Percentiles rank a stretch among this genome's conserved stretches.
These are phyloP conservation scores for Discostella stelligeroides DNA, from an alignment of 108 stramenopile species.

Conservation along the genomic window DNA sequence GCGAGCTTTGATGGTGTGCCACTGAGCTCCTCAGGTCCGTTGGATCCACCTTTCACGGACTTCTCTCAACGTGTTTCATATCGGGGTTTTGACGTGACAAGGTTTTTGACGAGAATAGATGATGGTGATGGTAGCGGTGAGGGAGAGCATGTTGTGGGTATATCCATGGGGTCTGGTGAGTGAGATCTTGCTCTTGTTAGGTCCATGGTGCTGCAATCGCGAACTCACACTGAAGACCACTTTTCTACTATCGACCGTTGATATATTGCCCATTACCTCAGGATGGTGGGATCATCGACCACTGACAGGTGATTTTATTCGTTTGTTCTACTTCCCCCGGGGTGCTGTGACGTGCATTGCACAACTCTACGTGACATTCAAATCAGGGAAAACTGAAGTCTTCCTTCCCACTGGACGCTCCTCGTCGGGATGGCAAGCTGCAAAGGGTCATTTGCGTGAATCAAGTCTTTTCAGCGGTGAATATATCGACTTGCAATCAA, in stretches of 20 bases:
- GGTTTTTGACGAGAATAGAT: conserved; percentile 8
- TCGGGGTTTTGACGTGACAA: conserved; percentile 54
- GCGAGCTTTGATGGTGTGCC: conserved; percentile 48
- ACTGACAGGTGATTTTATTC: conserved; percentile 36
- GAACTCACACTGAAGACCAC: no score
- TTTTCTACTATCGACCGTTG: no score
- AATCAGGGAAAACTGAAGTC: conserved; percentile 34
- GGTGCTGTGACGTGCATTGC: conserved; percentile 49
- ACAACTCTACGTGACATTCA: conserved; percentile 38
- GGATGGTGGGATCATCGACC: conserved; percentile 65
- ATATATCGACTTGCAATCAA: conserved; percentile 46
- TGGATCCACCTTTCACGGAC: conserved; percentile 60
- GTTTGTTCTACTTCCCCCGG: conserved; percentile 38
- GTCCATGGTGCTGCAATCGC: no score
- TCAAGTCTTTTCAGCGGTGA: conserved; percentile 50
- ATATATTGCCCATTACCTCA: no score
- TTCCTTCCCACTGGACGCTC: conserved; percentile 36
- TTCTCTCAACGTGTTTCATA: conserved; percentile 56
- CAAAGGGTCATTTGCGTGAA: conserved; percentile 49
- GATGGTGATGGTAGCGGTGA: conserved; percentile 1
- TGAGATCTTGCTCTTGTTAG: no score
- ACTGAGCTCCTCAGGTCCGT: conserved; percentile 46
- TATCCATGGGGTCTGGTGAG: conserved; percentile 39
- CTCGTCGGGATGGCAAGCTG: conserved; percentile 44
- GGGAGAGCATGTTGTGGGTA: conserved; percentile 42